Evolutionary conservation across 1,284 basidiomycete species (phyloP).

Genomic region (Trametes sp.): DNA sequence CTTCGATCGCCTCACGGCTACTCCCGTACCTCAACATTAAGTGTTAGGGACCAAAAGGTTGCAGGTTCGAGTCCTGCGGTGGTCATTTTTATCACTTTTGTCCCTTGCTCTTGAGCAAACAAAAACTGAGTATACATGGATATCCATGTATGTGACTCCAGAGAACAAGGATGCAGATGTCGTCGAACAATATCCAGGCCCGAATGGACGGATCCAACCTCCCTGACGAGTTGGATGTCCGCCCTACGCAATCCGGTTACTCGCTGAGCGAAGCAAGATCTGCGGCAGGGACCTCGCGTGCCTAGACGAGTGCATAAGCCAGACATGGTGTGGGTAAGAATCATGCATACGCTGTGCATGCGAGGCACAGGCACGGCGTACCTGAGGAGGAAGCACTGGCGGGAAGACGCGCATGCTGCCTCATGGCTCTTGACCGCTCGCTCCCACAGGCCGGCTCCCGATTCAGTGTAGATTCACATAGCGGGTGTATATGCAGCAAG

Average conservation of each 20-base stretch:
- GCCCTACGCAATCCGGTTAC: no score
- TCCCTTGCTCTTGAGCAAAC: not conserved
- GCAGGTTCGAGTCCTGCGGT: constrained; percentile 91
- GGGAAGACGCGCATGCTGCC: not conserved
- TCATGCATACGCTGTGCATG: not conserved
- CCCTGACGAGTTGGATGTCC: no score
- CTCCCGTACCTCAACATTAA: no score
- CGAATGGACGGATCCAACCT: no score
- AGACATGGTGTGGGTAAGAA: not conserved
- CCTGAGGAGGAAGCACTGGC: not conserved
- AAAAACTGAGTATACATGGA: no score
- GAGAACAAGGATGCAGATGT: no score
- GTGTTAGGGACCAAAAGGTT: constrained; percentile 77
- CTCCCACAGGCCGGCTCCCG: not conserved
- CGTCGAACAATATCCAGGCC: no score
- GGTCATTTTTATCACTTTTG: constrained; percentile 54
- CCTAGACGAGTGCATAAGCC: not conserved
- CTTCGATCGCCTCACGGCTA: constrained; percentile 68
- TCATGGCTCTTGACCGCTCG: constrained; percentile 3
- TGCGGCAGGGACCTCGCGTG: no score
- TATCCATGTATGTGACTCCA: no score
- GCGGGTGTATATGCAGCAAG: not conserved
- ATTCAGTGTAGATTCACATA: not conserved
- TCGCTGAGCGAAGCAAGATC: no score
- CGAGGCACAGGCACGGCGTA: constrained; percentile 12